These are phyloP conservation scores for Gleditsia sinensis DNA, from an alignment of 306 rosid genomes.

Conservation along the genomic window DNA sequence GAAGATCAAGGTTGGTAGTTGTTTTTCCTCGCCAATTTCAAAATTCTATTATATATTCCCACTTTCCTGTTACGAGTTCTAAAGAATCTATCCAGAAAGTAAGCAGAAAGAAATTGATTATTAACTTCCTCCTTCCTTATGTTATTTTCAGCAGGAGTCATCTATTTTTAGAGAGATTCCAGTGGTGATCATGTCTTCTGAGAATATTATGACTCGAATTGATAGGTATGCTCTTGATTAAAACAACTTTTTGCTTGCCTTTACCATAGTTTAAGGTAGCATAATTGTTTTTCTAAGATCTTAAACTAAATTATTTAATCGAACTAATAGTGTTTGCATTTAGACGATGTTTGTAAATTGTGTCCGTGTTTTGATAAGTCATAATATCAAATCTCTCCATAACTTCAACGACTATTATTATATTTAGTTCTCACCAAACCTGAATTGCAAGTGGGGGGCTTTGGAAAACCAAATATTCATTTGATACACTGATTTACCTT, in stretches of 20 bases:
- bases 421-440: conserved; percentile 7
- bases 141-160: conserved; percentile 70
- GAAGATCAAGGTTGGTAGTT: conserved; percentile 74
- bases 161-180: conserved; percentile 84
- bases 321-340: background rate
- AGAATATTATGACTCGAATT: conserved; percentile 80
- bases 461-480: background rate
- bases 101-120: background rate
- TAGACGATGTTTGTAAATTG: conserved; percentile 22
- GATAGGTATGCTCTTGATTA: conserved; percentile 67
- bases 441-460: background rate
- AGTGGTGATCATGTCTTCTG: conserved; percentile 96
- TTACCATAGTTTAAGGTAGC: conserved; percentile 7
- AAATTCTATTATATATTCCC: too few relatives aligned
- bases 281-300: background rate
- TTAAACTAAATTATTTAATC: background rate
- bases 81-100: background rate
- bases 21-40: background rate
- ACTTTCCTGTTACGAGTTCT: background rate
- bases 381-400: background rate
- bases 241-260: background rate
- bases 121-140: background rate
- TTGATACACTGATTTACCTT: background rate
- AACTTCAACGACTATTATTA: background rate
- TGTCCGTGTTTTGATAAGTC: conserved; percentile 6